These are phyloP conservation scores for Trichosanthes truncata DNA, from an alignment of 306 rosid species.

Conservation along the genomic window DNA sequence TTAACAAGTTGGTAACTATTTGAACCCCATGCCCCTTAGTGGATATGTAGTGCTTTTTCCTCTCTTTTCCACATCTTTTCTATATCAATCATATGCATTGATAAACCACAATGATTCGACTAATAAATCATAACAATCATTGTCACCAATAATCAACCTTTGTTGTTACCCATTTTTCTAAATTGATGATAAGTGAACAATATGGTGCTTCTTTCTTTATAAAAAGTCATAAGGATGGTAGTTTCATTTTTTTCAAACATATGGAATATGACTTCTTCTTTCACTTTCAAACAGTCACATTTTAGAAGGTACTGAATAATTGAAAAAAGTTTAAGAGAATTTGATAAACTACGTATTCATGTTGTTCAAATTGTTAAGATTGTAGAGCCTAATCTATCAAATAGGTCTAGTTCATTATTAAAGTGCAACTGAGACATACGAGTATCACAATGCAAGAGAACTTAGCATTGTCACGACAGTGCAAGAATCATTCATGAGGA, in stretches of 20 bases:
- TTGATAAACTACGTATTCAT: too few relatives aligned
- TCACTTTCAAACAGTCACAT: not conserved
- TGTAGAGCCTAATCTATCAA: too few relatives aligned
- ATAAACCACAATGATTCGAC: conserved; percentile 27
- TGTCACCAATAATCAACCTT: conserved; percentile 29
- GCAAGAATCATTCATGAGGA: too few relatives aligned
- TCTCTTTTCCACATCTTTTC: conserved; percentile 23
- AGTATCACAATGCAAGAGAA: too few relatives aligned
- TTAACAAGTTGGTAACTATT: not conserved
- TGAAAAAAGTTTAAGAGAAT: too few relatives aligned
- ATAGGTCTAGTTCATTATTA: too few relatives aligned
- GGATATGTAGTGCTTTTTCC: not conserved
- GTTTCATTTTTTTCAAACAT: not conserved
- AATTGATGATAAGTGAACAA: conserved; percentile 18
- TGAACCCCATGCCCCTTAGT: conserved; percentile 9
- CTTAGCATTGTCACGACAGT: too few relatives aligned
- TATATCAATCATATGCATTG: conserved; percentile 1
- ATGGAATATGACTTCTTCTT: not conserved
- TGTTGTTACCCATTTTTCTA: conserved; percentile 23
- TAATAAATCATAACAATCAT: conserved; percentile 29
- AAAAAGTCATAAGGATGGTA: not conserved
- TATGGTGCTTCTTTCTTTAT: not conserved
- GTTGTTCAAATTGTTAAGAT: too few relatives aligned
- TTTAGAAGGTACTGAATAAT: not conserved
- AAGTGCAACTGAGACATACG: too few relatives aligned